phyloP scores from a whole-genome alignment of 2,329 filamentous ascomycete genomes.

The Venturia asperata region DNA sequence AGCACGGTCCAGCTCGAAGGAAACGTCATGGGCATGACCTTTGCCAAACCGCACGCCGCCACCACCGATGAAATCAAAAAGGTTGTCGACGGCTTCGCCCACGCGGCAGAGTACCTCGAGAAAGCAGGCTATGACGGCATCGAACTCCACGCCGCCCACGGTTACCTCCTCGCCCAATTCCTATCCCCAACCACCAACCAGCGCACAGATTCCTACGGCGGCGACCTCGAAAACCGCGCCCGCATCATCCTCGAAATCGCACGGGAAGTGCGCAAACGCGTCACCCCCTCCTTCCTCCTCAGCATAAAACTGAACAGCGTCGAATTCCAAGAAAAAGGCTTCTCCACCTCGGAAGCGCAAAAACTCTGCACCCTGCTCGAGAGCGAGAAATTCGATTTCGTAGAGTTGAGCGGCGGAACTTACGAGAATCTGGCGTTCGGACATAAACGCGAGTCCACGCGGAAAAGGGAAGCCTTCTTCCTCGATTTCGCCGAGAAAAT shows the following conservation, averaged over 20 bases:
- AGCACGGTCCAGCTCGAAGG: conserved; percentile 42
- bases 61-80: conserved; percentile 36
- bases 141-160: conserved; percentile 74
- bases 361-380: conserved; percentile 45
- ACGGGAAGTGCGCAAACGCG: conserved; percentile 31
- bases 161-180: conserved; percentile 67
- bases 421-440: conserved; percentile 49
- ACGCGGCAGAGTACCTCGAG: conserved; percentile 55
- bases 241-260: conserved; percentile 57
- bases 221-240: conserved; percentile 62
- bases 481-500: conserved; percentile 52
- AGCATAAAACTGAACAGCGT: conserved; percentile 55
- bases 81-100: conserved; percentile 55
- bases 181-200: conserved; percentile 61
- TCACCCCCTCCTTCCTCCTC: conserved; percentile 37
- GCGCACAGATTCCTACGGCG: conserved; percentile 61
- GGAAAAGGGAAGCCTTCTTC: conserved; percentile 54
- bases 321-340: conserved; percentile 48
- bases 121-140: conserved; percentile 66
- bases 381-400: conserved; percentile 47
- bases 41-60: conserved; percentile 32
- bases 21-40: conserved; percentile 28
- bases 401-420: conserved; percentile 55
- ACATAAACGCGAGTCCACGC: conserved; percentile 48
- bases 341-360: conserved; percentile 45